These are phyloP conservation scores for Cronartium quercuum DNA, from an alignment of 1,284 basidiomycete species.

Conservation along the genomic window DNA sequence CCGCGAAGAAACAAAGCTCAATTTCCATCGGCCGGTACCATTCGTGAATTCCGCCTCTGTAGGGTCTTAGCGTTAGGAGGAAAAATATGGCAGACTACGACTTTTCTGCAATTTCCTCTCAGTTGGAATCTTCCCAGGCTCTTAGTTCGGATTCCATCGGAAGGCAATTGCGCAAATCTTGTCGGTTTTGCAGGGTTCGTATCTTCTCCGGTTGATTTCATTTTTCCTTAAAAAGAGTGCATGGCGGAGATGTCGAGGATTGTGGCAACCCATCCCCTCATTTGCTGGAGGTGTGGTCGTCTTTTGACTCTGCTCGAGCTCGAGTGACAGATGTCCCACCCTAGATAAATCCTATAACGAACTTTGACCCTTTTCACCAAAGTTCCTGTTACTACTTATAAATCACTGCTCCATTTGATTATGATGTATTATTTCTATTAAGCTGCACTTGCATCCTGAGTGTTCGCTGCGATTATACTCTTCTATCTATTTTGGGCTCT, in stretches of 20 bases:
- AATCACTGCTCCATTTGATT: too few relatives aligned
- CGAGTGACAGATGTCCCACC: neutral
- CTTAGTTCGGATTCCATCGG: slow-evolving; percentile 11
- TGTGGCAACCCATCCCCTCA: too few relatives aligned
- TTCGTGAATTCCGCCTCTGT: neutral
- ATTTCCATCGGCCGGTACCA: neutral
- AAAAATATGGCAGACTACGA: neutral
- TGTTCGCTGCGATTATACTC: neutral
- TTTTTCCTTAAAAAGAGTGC: neutral
- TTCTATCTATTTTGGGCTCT: neutral
- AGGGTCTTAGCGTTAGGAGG: neutral
- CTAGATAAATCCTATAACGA: too few relatives aligned
- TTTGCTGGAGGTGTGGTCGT: too few relatives aligned
- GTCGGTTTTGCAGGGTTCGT: slow-evolving; percentile 39
- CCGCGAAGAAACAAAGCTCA: neutral
- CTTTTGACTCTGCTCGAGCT: neutral
- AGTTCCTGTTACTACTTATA: too few relatives aligned
- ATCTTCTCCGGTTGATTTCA: neutral
- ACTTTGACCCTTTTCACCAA: too few relatives aligned
- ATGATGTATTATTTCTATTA: too few relatives aligned
- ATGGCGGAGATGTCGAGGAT: too few relatives aligned
- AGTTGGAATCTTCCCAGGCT: neutral
- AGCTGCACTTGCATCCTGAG: neutral
- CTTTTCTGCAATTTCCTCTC: neutral
- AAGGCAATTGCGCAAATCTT: slow-evolving; percentile 38